phyloP scores from a whole-genome alignment of 495 filamentous ascomycete genomes.

The Aspergillus indologenus region DNA sequence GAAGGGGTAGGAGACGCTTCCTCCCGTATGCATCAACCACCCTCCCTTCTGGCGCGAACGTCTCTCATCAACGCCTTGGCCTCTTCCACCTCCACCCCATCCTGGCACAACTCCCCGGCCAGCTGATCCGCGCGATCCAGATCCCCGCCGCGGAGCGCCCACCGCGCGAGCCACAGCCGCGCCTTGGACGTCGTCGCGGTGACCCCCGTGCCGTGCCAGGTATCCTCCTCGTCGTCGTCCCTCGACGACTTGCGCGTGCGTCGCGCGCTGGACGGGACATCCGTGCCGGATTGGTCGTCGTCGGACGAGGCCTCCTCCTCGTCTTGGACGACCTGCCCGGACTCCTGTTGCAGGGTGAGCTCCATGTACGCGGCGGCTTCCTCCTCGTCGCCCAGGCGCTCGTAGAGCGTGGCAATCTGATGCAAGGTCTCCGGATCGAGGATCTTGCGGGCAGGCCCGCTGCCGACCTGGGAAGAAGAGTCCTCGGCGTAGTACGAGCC shows the following conservation, averaged over 20 bases:
- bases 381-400: conserved; percentile 66
- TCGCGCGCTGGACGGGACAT: conserved; percentile 8
- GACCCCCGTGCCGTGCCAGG: conserved; percentile 63
- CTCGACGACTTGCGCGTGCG: conserved; percentile 22
- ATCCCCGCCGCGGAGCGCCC: conserved; percentile 70
- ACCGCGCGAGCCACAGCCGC: conserved; percentile 87
- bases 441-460: conserved; percentile 38
- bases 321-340: conserved; percentile 45
- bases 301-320: conserved; percentile 36
- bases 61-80: conserved; percentile 93
- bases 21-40: conserved; percentile 11
- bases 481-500: conserved; percentile 75
- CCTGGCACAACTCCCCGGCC: conserved; percentile 88
- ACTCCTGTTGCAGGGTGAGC: conserved; percentile 83
- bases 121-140: conserved; percentile 73
- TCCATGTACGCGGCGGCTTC: conserved; percentile 94
- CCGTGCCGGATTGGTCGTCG: conserved; percentile 33
- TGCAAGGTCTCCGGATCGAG: conserved; percentile 88
- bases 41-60: conserved; percentile 75
- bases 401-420: conserved; percentile 87
- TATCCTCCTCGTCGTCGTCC: conserved; percentile 37
- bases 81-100: conserved; percentile 96
- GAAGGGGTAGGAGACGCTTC: neutral
- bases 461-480: conserved; percentile 22
- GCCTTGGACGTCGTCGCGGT: conserved; percentile 88